Evolutionary conservation across 495 filamentous ascomycete genomes (phyloP), one percentile per base, ranked within the genome.

Genomic region (Poronia punctata): DNA sequence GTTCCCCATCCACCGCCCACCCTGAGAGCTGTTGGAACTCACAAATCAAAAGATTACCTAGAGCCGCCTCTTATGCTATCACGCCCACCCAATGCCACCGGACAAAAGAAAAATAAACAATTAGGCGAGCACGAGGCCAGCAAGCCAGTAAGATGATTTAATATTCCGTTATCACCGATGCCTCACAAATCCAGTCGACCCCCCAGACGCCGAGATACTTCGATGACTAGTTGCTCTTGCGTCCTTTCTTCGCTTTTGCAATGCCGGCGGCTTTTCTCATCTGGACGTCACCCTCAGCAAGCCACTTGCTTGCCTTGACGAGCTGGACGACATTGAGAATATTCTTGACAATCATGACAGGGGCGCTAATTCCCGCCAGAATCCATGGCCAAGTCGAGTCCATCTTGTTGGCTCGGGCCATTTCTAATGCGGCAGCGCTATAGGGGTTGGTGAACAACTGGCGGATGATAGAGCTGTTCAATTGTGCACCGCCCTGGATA

Each of bases 331-430:
- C 75, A 56, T 97, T 97, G 67, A 97, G 83, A 43, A 84, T 73
- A 59, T 99, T 92, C 74, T 99, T 99, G 43, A 78, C 70, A 15
- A 74, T 70, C 86, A 96, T 96, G 52, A 95, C 70, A 4, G 89
- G 92, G 49, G 79, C 77, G 40, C 82, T 84, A 47, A 92, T 63
- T n/a, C 71, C 74, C 24, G 86, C 85, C 38, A 97, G 72, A 18
- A 92, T 73, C 93, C 93, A 97, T 0, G 93, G 93, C 65, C 75
- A 76, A 43, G 61, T 67, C 2, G 67, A 71, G 40, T 66, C 62
- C 70, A 96, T 88, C 72, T 96, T 96, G 72, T 95, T 96, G 21
- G 86, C 86, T 27, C 86, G 75, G 4, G 88, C 89, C 64, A 90
- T 63, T 64, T 96, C 89, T 49, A 96, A 78, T 12, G 88, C 88